These are phyloP conservation scores for Gnetum montanum DNA, from an alignment of 75 land plant species.

Conservation along the genomic window DNA sequence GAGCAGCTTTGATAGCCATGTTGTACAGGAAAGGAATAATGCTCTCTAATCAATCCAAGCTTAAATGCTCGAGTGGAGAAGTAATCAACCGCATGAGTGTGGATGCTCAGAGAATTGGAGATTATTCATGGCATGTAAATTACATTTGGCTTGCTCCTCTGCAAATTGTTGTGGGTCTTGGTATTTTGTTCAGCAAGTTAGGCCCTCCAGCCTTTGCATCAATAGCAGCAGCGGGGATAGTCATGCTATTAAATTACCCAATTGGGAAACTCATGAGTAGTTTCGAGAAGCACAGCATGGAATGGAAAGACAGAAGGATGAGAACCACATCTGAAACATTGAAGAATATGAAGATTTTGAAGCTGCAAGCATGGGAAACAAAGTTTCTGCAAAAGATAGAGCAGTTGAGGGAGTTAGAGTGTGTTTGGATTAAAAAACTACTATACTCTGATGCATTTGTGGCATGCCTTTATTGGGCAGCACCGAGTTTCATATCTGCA, in stretches of 20 bases:
- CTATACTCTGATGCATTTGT: constrained; percentile 21
- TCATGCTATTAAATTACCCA: constrained; percentile 49
- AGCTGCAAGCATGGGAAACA: constrained; percentile 69
- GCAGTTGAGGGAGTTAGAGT: constrained; percentile 32
- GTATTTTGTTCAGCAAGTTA: constrained; percentile 40
- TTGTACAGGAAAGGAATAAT: constrained; percentile 54
- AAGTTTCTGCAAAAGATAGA: constrained; percentile 40
- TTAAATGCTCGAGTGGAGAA: constrained; percentile 41
- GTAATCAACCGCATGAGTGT: constrained; percentile 56
- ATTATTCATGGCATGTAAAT: constrained; percentile 43
- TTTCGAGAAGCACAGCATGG: constrained; percentile 43
- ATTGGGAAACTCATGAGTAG: constrained; percentile 27
- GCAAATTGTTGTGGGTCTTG: constrained; percentile 36
- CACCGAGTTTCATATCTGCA: constrained; percentile 51
- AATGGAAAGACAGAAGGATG: constrained; percentile 63
- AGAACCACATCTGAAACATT: constrained; percentile 53
- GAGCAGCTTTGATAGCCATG: constrained; percentile 35
- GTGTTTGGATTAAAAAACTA: constrained; percentile 38
- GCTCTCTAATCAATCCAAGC: constrained; percentile 45
- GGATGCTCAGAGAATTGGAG: constrained; percentile 45
- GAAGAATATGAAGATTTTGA: constrained; percentile 62
- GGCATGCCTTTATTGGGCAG: constrained; percentile 29
- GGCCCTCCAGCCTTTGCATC: constrained; percentile 48
- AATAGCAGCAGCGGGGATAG: constrained; percentile 32
- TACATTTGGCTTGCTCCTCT: constrained; percentile 47